Conservation (phyloP, 2,329 filamentous ascomycete species). For the Paraphaeosphaeria sporulosa region DNA sequence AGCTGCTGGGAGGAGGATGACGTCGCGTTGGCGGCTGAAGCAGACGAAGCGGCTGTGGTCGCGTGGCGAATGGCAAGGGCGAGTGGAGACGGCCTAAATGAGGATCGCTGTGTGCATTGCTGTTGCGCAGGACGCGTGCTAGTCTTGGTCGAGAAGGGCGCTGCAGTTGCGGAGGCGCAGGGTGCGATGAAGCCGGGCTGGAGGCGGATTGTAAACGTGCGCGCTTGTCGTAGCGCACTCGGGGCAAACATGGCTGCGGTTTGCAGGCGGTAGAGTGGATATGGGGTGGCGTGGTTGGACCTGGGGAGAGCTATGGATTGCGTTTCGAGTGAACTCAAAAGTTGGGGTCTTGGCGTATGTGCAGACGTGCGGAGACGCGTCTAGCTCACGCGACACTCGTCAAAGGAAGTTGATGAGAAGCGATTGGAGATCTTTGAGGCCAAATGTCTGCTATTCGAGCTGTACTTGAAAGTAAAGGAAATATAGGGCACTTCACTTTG, state of each 20-base stretch:
- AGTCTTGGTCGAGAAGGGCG: constrained; percentile 35
- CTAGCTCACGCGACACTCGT: constrained; percentile 9
- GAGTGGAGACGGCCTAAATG: constrained; percentile 19
- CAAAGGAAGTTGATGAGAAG: neutral
- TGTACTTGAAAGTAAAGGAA: neutral
- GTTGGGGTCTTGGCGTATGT: constrained; percentile 17
- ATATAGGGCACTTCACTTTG: neutral
- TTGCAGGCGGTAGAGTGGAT: constrained; percentile 17
- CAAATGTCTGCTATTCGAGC: neutral
- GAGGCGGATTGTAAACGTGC: constrained; percentile 39
- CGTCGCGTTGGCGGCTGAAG: constrained; percentile 21
- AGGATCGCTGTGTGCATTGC: constrained; percentile 25
- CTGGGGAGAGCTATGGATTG: neutral
- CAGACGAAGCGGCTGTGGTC: constrained; percentile 28
- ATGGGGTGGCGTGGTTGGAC: constrained; percentile 10
- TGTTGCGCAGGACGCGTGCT: constrained; percentile 35
- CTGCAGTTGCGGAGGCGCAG: constrained; percentile 27
- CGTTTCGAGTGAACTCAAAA: constrained; percentile 15
- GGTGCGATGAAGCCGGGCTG: constrained; percentile 37
- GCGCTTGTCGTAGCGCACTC: constrained; percentile 40
- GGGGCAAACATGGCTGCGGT: constrained; percentile 39
- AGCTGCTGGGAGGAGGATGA: constrained; percentile 39
- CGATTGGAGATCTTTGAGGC: neutral
- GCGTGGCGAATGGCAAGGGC: constrained; percentile 29
- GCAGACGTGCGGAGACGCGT: constrained; percentile 6